Evolutionary conservation across 768 basidiomycete species (phyloP).

Genomic region (Hydnomerulius pinastri): DNA sequence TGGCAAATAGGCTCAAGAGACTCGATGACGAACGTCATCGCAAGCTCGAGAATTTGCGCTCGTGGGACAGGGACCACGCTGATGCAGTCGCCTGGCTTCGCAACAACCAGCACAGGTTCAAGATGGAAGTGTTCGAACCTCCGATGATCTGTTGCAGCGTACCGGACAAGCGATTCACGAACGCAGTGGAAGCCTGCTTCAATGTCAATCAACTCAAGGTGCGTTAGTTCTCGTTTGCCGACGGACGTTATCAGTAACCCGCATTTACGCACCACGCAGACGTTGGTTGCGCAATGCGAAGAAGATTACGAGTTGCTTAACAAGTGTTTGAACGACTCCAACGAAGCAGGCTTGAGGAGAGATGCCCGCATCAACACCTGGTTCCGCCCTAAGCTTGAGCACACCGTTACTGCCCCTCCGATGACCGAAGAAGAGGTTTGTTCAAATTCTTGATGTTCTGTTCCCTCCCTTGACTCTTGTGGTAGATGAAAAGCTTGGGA

Average conservation of each 20-base stretch:
- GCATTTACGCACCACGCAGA: slow-evolving; percentile 44
- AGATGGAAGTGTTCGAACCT: slow-evolving; percentile 85
- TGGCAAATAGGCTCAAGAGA: slow-evolving; percentile 47
- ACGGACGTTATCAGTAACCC: not conserved
- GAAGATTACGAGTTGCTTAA: slow-evolving; percentile 81
- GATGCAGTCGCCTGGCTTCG: slow-evolving; percentile 77
- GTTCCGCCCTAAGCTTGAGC: slow-evolving; percentile 52
- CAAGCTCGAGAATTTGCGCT: slow-evolving; percentile 55
- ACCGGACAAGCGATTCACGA: slow-evolving; percentile 58
- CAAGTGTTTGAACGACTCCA: slow-evolving; percentile 62
- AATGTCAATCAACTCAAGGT: slow-evolving; percentile 63
- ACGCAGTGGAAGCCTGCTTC: slow-evolving; percentile 78
- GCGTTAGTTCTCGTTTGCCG: slow-evolving; percentile 10
- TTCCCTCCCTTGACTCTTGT: slow-evolving; percentile 2
- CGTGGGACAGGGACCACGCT: slow-evolving; percentile 60
- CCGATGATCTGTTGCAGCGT: slow-evolving; percentile 73
- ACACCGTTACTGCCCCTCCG: slow-evolving; percentile 48
- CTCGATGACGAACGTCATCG: slow-evolving; percentile 57
- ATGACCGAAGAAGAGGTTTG: slow-evolving; percentile 61
- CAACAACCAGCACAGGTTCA: slow-evolving; percentile 62
- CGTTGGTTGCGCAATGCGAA: slow-evolving; percentile 80
- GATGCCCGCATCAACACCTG: slow-evolving; percentile 62
- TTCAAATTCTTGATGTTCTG: not conserved
- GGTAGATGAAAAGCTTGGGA: slow-evolving; percentile 57
- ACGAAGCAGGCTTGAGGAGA: slow-evolving; percentile 51